Conservation (phyloP, 2,329 filamentous ascomycete genomes). For the Diaporthe eres region DNA sequence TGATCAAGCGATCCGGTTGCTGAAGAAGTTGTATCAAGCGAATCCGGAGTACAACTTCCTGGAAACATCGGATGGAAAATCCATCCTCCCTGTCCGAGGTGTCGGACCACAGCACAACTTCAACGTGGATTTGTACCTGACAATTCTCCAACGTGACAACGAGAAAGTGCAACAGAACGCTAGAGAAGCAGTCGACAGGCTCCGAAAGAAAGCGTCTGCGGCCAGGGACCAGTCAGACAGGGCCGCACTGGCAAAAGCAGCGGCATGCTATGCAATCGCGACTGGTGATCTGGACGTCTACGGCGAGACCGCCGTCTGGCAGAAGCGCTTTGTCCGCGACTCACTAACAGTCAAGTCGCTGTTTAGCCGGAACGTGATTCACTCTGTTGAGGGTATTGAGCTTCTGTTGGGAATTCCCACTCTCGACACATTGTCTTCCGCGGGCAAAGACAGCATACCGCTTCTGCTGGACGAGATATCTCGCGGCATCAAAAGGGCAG, state of each 20-base stretch:
- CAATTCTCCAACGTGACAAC: constrained; percentile 11
- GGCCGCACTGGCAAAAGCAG: constrained; percentile 14
- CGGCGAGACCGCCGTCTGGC: constrained; percentile 31
- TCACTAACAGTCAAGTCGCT: background rate
- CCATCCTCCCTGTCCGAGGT: background rate
- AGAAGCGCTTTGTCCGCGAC: constrained; percentile 37
- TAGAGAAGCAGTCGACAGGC: background rate
- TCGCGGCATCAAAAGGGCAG: constrained; percentile 8
- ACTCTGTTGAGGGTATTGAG: constrained; percentile 18
- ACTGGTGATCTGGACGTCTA: constrained; percentile 29
- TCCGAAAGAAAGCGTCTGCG: constrained; percentile 26
- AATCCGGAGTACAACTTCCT: constrained; percentile 33
- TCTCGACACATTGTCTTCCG: background rate
- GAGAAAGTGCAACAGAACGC: background rate
- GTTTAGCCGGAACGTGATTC: background rate
- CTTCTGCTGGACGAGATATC: background rate
- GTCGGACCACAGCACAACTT: constrained; percentile 20
- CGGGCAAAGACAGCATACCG: background rate
- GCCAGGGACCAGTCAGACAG: constrained; percentile 29
- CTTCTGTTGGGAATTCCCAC: constrained; percentile 15
- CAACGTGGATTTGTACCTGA: constrained; percentile 35
- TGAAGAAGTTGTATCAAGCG: constrained; percentile 30
- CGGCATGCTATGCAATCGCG: constrained; percentile 28
- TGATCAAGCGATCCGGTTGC: background rate
- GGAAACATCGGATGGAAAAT: background rate